Evolutionary conservation across 805 yeast species (phyloP).

Genomic region (Sungouiella blattae): DNA sequence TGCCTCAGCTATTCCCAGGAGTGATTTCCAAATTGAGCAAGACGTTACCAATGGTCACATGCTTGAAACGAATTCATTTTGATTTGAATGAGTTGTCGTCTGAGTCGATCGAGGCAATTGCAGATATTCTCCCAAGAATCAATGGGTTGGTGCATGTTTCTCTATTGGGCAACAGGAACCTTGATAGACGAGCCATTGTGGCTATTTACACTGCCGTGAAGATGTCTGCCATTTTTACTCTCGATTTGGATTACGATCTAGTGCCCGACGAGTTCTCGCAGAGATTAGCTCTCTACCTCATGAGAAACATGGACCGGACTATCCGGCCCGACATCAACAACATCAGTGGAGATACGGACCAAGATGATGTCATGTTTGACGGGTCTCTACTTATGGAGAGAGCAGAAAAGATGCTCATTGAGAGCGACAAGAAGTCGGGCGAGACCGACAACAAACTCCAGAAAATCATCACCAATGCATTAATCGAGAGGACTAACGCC

Average conservation of each 20-base stretch:
- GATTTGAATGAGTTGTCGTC: constrained; percentile 50
- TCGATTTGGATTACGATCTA: constrained; percentile 53
- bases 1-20: constrained; percentile 51
- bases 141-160: constrained; percentile 52
- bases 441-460: constrained; percentile 38
- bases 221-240: constrained; percentile 44
- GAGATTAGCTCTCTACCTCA: constrained; percentile 52
- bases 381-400: constrained; percentile 72
- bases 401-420: constrained; percentile 60
- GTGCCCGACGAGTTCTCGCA: constrained; percentile 50
- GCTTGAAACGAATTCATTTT: constrained; percentile 49
- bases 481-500: constrained; percentile 48
- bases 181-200: constrained; percentile 43
- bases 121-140: constrained; percentile 46
- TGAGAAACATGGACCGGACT: constrained; percentile 53
- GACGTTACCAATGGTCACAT: constrained; percentile 43
- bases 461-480: constrained; percentile 45
- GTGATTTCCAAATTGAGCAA: constrained; percentile 43
- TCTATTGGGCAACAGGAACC: constrained; percentile 47
- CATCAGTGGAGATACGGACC: constrained; percentile 23
- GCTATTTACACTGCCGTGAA: constrained; percentile 51
- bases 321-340: constrained; percentile 23
- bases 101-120: constrained; percentile 46
- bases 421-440: constrained; percentile 14
- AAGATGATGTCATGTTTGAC: constrained; percentile 70